Conservation (phyloP, 768 basidiomycete species). For the Leucocoprinus sp. region DNA sequence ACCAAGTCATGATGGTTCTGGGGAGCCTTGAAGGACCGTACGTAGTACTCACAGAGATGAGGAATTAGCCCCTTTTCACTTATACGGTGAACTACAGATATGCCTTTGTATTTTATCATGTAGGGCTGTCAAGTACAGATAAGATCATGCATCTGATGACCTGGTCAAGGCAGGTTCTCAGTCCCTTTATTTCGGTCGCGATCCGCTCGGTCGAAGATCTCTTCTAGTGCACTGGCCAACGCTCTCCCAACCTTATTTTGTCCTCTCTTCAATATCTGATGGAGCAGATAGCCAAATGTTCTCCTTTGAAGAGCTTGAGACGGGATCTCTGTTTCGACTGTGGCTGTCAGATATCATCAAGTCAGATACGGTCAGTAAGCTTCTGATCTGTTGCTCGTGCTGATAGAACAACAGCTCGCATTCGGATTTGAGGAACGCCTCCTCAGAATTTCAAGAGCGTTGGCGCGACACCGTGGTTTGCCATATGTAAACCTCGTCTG, state of each 20-base stretch:
- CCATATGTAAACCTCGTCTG: conserved; percentile 24
- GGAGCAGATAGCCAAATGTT: conserved; percentile 34
- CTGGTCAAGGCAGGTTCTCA: conserved; percentile 29
- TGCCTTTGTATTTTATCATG: conserved; percentile 75
- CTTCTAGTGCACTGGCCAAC: conserved; percentile 63
- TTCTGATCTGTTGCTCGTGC: neutral
- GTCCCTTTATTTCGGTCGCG: conserved; percentile 65
- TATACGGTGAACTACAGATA: conserved; percentile 40
- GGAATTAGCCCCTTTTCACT: conserved; percentile 2
- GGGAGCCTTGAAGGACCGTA: conserved; percentile 75
- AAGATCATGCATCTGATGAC: conserved; percentile 8
- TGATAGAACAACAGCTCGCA: neutral
- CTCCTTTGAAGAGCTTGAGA: conserved; percentile 54
- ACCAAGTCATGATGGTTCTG: conserved; percentile 44
- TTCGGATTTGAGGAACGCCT: neutral
- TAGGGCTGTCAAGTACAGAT: conserved; percentile 23
- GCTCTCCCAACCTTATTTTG: conserved; percentile 36
- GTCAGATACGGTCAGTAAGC: conserved; percentile 14
- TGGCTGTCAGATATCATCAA: conserved; percentile 27
- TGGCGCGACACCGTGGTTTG: neutral
- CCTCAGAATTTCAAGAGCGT: conserved; percentile 1
- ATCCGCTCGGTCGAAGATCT: conserved; percentile 84
- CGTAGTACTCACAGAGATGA: conserved; percentile 23
- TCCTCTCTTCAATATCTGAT: conserved; percentile 59
- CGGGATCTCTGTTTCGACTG: conserved; percentile 47